Base-by-base conservation (phyloP, 2,329 filamentous ascomycete species). In the Pseudogymnoascus sp. region DNA sequence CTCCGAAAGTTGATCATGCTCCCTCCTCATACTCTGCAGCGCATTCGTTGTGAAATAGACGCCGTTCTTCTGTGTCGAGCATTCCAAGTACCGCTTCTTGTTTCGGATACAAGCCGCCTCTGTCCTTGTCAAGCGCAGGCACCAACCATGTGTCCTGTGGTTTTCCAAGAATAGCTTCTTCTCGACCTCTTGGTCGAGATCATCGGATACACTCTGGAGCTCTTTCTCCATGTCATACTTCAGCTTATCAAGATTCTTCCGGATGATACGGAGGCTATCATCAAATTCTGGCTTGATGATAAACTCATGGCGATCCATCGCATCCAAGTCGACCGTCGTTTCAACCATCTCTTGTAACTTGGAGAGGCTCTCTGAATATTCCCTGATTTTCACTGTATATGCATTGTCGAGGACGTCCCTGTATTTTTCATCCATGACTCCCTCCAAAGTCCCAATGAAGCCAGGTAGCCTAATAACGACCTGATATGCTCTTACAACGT, bases 281-380 rank as follows among this genome's bases (percentile, higher is more conserved):
- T 99, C 94, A 66, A 97, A 99, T 71, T 99, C 94, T 0, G 95
- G 90, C 75, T 97, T 99, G 81, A 99, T 99, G 69, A 97, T 93
- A 76, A 95, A 99, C 72, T 99, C 94, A 71, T 99, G 94, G 67
- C 94, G 92, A 70, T 99, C 93, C 9, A 99, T 83, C 2, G 94
- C 94, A 62, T 96, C 90, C 0, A 99, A 83, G 70, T 99, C 94
- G 12, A 99, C 92, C 0, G 95, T 99, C 1, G 94, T 96, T 77
- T 99, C 94, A 0, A 99, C 94, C 91, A 99, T 97, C 72, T 99
- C 94, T 70, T 93, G 90, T 9, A 99, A 79, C 71, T 92, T 96
- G 25, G 83, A 86, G 58, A 99, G 81, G 69, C 86, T 90, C 69
- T 91, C 86, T 5, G 87, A 89, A 63, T 90, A 84, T 63, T 89